phyloP scores from a whole-genome alignment of 768 basidiomycete genomes.

The Galerina marginata region DNA sequence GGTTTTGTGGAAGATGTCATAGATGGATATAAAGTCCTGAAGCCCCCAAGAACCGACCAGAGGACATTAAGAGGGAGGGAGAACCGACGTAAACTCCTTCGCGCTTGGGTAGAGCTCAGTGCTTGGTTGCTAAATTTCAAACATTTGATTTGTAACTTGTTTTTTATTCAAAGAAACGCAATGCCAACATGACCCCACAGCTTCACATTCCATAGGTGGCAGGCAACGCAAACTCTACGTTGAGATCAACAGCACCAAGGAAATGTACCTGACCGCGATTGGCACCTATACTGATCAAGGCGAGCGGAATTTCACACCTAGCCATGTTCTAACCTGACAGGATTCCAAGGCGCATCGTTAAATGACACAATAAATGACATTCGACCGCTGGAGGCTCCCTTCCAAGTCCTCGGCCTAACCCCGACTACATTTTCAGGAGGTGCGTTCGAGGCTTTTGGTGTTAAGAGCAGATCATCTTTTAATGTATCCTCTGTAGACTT shows the following conservation, averaged over 20 bases:
- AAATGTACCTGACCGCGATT: conserved; percentile 73
- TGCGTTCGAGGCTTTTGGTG: conserved; percentile 31
- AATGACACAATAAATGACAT: conserved; percentile 42
- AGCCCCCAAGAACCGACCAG: conserved; percentile 60
- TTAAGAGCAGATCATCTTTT: neutral
- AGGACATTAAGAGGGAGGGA: conserved; percentile 49
- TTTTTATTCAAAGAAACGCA: neutral
- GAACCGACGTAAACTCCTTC: conserved; percentile 65
- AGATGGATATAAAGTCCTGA: conserved; percentile 50
- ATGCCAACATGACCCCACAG: conserved; percentile 36
- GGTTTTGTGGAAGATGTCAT: conserved; percentile 46
- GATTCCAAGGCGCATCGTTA: conserved; percentile 57
- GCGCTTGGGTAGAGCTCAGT: conserved; percentile 80
- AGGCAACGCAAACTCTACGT: conserved; percentile 43
- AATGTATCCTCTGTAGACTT: conserved; percentile 51
- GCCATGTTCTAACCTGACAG: conserved; percentile 32
- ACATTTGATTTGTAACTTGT: conserved; percentile 45
- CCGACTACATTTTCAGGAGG: conserved; percentile 68
- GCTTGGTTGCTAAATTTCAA: conserved; percentile 70
- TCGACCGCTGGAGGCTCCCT: conserved; percentile 43
- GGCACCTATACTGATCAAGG: conserved; percentile 83
- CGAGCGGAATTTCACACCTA: conserved; percentile 29
- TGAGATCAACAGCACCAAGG: conserved; percentile 56
- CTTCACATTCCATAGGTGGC: conserved; percentile 48
- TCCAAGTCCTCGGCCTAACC: conserved; percentile 68